phyloP scores from a whole-genome alignment of 257 asterid species.

The Linaria vulgaris region DNA sequence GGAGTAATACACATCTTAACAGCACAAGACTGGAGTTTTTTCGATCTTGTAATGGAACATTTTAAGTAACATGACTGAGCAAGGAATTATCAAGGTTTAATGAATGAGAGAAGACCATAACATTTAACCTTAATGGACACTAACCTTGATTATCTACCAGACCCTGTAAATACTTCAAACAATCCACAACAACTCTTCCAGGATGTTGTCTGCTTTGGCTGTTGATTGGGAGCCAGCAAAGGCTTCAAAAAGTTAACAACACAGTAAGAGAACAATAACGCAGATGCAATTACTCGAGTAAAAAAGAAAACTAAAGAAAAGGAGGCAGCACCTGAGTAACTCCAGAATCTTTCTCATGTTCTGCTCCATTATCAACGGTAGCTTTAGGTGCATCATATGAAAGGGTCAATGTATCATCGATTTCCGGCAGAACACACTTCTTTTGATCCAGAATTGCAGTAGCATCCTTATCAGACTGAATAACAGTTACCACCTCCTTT shows the following conservation, averaged over 20 bases:
- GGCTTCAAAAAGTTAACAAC: conserved; percentile 49
- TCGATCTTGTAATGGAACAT: too few relatives aligned
- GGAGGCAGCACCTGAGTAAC: conserved; percentile 47
- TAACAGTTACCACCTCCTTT: conserved; percentile 18
- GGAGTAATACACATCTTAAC: too few relatives aligned
- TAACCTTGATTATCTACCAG: conserved; percentile 44
- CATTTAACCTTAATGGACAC: neutral
- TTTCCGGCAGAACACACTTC: conserved; percentile 24
- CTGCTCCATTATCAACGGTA: conserved; percentile 32
- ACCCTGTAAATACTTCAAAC: conserved; percentile 50
- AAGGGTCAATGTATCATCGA: conserved; percentile 30
- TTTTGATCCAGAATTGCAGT: conserved; percentile 24
- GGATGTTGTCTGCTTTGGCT: conserved; percentile 48
- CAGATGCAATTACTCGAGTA: conserved; percentile 1
- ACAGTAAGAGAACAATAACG: too few relatives aligned
- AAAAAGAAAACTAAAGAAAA: too few relatives aligned
- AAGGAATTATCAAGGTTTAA: conserved; percentile 1
- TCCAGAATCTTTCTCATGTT: conserved; percentile 33
- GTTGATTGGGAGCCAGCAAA: conserved; percentile 23
- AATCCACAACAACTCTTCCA: conserved; percentile 77
- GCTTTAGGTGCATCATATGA: conserved; percentile 29
- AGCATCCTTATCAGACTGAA: conserved; percentile 22
- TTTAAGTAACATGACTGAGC: neutral
- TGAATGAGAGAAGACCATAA: neutral
- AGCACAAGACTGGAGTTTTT: too few relatives aligned